A percentile compares a stretch with the other conserved stretches of the same genome.
Conservation (phyloP, 208 protist species). For the Wallacemonas sp. region DNA sequence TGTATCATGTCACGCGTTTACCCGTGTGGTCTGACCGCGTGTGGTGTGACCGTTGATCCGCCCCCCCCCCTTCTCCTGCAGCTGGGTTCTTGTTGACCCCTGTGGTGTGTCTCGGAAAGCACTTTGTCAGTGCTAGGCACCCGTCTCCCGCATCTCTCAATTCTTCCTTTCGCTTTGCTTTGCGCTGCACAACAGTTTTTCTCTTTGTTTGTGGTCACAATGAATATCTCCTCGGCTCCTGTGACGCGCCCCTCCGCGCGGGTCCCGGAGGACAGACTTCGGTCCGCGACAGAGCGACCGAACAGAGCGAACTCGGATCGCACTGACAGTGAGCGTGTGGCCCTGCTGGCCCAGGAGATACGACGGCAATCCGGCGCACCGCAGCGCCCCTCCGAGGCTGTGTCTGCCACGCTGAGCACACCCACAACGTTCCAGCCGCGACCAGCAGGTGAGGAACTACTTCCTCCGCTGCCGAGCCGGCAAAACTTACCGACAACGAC, state of each 20-base stretch:
- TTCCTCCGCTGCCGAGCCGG: too few relatives aligned
- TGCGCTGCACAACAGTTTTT: too few relatives aligned
- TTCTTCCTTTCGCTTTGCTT: background rate
- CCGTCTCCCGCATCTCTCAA: background rate
- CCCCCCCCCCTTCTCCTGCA: background rate
- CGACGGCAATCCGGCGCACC: background rate
- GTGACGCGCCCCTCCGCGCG: slow-evolving; percentile 11
- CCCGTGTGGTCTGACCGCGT: too few relatives aligned
- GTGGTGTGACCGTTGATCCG: too few relatives aligned
- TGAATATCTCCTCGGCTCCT: slow-evolving; percentile 2
- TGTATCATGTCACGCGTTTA: too few relatives aligned
- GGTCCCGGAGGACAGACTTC: background rate
- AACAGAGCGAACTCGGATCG: background rate
- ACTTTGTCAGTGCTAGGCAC: too few relatives aligned
- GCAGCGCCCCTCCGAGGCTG: background rate
- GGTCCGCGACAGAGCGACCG: background rate
- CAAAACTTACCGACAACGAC: too few relatives aligned
- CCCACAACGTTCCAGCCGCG: background rate
- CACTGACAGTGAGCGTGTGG: too few relatives aligned
- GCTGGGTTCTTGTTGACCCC: background rate
- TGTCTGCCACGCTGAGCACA: background rate
- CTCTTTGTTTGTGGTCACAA: background rate
- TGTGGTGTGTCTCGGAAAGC: too few relatives aligned
- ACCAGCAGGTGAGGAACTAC: background rate
- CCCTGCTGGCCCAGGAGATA: too few relatives aligned